These are phyloP conservation scores for Candida tropicalis DNA, from an alignment of 1,139 yeast genomes.

Conservation along the genomic window DNA sequence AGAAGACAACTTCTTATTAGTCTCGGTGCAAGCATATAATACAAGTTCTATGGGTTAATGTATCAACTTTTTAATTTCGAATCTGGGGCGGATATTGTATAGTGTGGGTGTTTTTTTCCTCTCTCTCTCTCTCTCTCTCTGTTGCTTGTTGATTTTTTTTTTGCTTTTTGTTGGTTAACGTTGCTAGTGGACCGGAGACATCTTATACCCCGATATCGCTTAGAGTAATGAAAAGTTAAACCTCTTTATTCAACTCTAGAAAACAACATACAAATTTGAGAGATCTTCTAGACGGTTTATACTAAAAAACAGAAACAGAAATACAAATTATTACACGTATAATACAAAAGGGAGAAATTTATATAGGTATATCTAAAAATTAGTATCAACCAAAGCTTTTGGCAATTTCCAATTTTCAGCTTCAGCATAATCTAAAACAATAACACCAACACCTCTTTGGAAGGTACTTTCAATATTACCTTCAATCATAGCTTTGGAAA, in stretches of 20 bases:
- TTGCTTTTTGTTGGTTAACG: background rate
- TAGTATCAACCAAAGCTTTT: slow-evolving; percentile 54
- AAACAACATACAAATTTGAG: too few species aligned
- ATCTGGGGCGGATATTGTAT: too few species aligned
- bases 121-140: too few species aligned
- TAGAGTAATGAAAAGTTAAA: too few species aligned
- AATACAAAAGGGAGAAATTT: background rate
- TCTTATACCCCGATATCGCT: too few species aligned
- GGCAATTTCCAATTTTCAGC: slow-evolving; percentile 61
- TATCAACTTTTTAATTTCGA: too few species aligned
- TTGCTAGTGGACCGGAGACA: too few species aligned
- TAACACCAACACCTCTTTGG: slow-evolving; percentile 57
- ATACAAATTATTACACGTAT: background rate
- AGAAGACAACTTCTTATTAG: slow-evolving; percentile 2
- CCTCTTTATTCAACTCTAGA: too few species aligned
- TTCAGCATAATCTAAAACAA: slow-evolving; percentile 73
- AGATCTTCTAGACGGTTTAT: too few species aligned
- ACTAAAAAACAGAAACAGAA: too few species aligned
- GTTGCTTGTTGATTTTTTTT: background rate
- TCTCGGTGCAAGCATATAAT: background rate
- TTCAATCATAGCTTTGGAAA: slow-evolving; percentile 55
- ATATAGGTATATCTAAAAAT: slow-evolving; percentile 37
- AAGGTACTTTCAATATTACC: slow-evolving; percentile 53
- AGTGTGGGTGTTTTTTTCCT: too few species aligned
- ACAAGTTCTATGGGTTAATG: background rate